These are phyloP conservation scores for Lachnellula arida DNA, from an alignment of 2,329 filamentous ascomycete species.

Conservation along the genomic window DNA sequence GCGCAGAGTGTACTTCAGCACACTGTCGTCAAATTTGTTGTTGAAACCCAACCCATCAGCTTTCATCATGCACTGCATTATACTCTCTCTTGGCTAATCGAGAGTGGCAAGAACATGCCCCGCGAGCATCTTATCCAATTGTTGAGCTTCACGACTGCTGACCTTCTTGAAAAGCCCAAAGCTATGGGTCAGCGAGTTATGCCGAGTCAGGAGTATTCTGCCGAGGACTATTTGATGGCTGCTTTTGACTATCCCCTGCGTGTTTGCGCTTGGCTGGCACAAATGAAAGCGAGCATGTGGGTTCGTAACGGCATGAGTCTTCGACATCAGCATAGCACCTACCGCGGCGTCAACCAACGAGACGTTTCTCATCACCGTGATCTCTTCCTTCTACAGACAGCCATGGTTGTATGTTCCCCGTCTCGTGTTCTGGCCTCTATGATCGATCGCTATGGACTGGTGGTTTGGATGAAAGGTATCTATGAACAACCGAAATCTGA, in stretches of 20 bases:
- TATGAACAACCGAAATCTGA: slow-evolving; percentile 64
- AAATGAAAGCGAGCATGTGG: slow-evolving; percentile 99
- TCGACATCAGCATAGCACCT: slow-evolving; percentile 90
- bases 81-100: slow-evolving; percentile 90
- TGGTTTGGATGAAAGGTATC: slow-evolving; percentile 78
- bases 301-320: slow-evolving; percentile 95
- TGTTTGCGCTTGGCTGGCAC: slow-evolving; percentile 92
- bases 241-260: slow-evolving; percentile 90
- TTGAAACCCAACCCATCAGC: slow-evolving; percentile 87
- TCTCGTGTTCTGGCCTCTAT: slow-evolving; percentile 82
- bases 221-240: slow-evolving; percentile 78
- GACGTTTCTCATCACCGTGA: slow-evolving; percentile 94
- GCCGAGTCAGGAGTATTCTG: slow-evolving; percentile 51
- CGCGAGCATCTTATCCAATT: slow-evolving; percentile 62
- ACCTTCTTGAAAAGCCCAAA: slow-evolving; percentile 61
- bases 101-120: slow-evolving; percentile 75
- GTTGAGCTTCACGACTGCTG: slow-evolving; percentile 65
- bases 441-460: slow-evolving; percentile 86
- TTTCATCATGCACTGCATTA: slow-evolving; percentile 98
- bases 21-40: slow-evolving; percentile 76
- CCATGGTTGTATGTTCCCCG: slow-evolving; percentile 79
- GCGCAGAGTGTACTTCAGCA: slow-evolving; percentile 38
- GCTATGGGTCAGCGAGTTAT: slow-evolving; percentile 55
- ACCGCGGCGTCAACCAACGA: slow-evolving; percentile 80
- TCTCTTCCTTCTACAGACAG: slow-evolving; percentile 88